Percentiles rank a stretch among this genome's conserved stretches.
Conservation (phyloP, 345 rosid genomes). For the Euphorbia lathyris region DNA sequence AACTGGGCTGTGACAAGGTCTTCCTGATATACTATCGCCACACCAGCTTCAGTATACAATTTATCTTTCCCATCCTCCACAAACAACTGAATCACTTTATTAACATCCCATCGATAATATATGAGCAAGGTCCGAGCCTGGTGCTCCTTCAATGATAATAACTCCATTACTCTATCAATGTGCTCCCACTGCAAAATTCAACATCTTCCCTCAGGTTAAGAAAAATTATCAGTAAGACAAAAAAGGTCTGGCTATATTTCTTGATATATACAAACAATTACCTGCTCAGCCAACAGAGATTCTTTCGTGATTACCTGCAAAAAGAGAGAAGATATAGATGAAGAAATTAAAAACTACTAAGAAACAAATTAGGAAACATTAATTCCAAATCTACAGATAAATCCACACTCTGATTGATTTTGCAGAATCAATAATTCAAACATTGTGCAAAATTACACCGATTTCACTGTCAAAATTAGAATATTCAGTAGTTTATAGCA, state of each 20-base stretch:
- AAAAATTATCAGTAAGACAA: neutral
- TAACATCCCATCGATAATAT: conserved; percentile 40
- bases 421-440: neutral
- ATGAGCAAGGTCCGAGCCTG: conserved; percentile 39
- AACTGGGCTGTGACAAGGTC: neutral
- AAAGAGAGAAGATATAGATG: neutral
- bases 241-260: neutral
- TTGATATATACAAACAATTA: conserved; percentile 2
- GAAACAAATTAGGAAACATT: neutral
- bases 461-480: neutral
- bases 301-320: conserved; percentile 39
- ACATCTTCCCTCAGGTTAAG: neutral
- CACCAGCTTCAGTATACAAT: conserved; percentile 33
- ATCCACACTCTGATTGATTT: neutral
- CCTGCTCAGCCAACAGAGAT: conserved; percentile 43
- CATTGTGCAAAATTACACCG: neutral
- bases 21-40: conserved; percentile 19
- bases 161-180: conserved; percentile 45
- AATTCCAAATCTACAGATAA: neutral
- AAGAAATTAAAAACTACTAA: neutral
- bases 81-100: conserved; percentile 29
- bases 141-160: conserved; percentile 39
- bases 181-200: conserved; percentile 41
- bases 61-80: conserved; percentile 36
- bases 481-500: neutral